These are phyloP conservation scores for Saitozyma podzolica DNA, from an alignment of 768 basidiomycete species.

Conservation along the genomic window DNA sequence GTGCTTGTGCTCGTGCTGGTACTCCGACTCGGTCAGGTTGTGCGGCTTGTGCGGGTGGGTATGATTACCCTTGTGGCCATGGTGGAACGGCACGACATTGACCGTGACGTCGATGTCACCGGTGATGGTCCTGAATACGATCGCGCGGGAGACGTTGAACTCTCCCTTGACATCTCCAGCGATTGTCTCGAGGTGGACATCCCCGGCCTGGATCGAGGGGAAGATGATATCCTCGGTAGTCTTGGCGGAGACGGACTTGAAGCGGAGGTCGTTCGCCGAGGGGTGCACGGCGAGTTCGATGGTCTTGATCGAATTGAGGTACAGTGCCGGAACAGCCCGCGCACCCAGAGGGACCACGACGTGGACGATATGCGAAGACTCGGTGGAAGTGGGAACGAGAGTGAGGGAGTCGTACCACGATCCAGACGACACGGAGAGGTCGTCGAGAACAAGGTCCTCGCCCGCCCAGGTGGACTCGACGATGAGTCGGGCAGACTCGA, in stretches of 20 bases:
- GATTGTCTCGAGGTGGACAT: constrained; percentile 18
- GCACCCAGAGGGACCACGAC: background rate
- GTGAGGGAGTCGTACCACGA: too few species aligned
- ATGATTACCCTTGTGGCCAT: constrained; percentile 5
- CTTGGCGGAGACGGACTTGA: background rate
- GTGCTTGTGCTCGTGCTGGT: constrained; percentile 8
- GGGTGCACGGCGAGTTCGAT: background rate
- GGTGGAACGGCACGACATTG: constrained; percentile 18
- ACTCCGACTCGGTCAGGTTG: background rate
- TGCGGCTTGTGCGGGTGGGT: constrained; percentile 11
- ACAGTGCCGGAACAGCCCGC: background rate
- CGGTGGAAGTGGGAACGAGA: too few species aligned
- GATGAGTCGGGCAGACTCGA: background rate
- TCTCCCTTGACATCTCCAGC: constrained; percentile 24
- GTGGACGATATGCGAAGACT: background rate
- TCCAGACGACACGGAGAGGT: background rate
- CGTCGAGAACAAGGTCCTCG: background rate
- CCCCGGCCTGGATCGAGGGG: background rate
- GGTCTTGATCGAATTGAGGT: background rate
- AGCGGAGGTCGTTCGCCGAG: background rate
- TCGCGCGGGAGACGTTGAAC: constrained; percentile 29
- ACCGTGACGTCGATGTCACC: constrained; percentile 41
- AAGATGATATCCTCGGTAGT: background rate
- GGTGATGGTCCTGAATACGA: constrained; percentile 29
- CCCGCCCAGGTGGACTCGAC: background rate